Evolutionary conservation across 495 filamentous ascomycete species (phyloP), one percentile per base, ranked within the genome.

Genomic region (Melanomma pulvis-pyrius): DNA sequence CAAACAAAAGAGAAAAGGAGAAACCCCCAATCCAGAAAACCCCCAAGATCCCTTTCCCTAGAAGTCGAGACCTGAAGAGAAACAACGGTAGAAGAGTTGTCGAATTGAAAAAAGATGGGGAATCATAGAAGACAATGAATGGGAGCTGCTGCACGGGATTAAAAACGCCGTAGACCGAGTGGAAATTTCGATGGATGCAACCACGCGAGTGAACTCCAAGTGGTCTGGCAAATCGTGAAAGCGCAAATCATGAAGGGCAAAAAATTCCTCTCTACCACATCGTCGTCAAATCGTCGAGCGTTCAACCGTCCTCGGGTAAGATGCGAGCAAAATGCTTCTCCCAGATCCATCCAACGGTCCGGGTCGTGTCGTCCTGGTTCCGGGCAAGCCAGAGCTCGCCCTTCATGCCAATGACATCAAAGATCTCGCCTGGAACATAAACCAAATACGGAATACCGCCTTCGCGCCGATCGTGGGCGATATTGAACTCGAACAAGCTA

Each of bases 321-420:
- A 73, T 73, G 26, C 73, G 55, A 7, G 90, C 91, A 79, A 98
- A 98, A 78, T 98, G 94, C 74, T 96, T 96, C 71, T 90, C 94
- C 94, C 94, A 98, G 66, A 98, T 96, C 94, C 94, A 98, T 46
- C 94, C 94, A n/a, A 97, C 85, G 65, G 86, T 81, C 24, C 85
- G 82, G 19, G 78, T 80, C 3, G 83, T 79, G 76, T 98, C 96
- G 74, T 98, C 94, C 76, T 98, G 94, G 73, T 98, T 98, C 74
- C 89, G 90, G 7, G 94, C 94, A 30, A 98, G 87, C 96, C 94
- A 98, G 17, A 98, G 87, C 79, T 98, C 94, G 55, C 94, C 94
- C 75, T 98, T 98, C 74, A 96, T 91, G 56, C 87, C 94, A 69
- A 98, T 90, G 60, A 76, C 72, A 53, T 80, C 75, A 92, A 81